Base-by-base conservation (phyloP, 1,139 yeast species). In the Taphrina sp. region DNA sequence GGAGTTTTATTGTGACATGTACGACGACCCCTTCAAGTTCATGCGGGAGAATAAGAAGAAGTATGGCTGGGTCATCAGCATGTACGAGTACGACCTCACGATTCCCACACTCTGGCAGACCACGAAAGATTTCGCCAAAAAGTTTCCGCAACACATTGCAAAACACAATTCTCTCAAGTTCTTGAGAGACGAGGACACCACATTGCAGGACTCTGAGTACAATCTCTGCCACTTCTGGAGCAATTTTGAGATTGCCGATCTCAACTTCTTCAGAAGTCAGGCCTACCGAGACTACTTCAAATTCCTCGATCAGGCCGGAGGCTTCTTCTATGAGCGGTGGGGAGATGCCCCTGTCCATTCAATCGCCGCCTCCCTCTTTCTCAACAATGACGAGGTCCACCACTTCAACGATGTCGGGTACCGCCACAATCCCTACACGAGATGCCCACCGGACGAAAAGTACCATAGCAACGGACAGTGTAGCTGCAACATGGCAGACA, bases 281-380 rank as follows among this genome's bases (percentile, higher is more conserved):
- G 80, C 85, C 1, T 87, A 87, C 67, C 71, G 73, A 38, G 72
- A 73, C 17, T 87, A 86, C 82, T 79, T 83, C 61, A 74, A 83
- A 47, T 70, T 75, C 65, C 72, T 87, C 38, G 95, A 87, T 42
- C 28, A 37, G 29, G 36, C 45, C 60, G 44, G 95, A 65, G 95
- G 95, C 3, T 87, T 87, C 72, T 87, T 83, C 71, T 87, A 87
- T 68, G 95, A 87, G 72, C 78, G 95, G 68, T 87, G 95, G 95
- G 95, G 95, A 60, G 95, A 86, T 70, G 95, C 95, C 10, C 95
- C 95, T 35, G 83, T 87, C 36, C 95, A 87, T 68, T 84, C 95
- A 12, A 80, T 87, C 65, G 95, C 92, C 12, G 95, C 85, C n/a
- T 74, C 90, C 2, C 72, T 86, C 60, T 82, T 87, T 70, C 71